These are phyloP conservation scores for Microthlaspi erraticum DNA, from an alignment of 345 rosid species.

Conservation along the genomic window DNA sequence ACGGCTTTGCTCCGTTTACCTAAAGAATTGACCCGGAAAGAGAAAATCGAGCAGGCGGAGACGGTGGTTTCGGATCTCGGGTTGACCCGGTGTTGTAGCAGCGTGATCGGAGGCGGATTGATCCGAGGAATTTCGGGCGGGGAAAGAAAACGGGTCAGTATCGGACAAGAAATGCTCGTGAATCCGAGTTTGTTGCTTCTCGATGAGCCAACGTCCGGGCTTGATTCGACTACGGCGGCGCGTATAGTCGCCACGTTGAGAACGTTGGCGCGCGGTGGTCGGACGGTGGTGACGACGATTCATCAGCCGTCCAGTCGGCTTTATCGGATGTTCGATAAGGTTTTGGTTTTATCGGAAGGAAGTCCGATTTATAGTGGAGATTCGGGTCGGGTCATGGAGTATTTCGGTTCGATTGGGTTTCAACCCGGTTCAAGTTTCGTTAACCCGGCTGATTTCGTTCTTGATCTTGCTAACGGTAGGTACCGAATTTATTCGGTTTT, in stretches of 20 bases:
- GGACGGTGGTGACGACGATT: constrained; percentile 81
- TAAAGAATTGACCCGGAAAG: constrained; percentile 56
- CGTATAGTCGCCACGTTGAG: constrained; percentile 65
- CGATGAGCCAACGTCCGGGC: constrained; percentile 94
- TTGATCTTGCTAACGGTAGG: constrained; percentile 93
- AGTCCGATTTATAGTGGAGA: constrained; percentile 70
- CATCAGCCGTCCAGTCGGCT: constrained; percentile 92
- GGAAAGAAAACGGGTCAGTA: constrained; percentile 87
- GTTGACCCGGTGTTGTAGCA: constrained; percentile 61
- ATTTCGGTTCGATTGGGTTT: constrained; percentile 69
- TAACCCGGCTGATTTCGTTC: constrained; percentile 91
- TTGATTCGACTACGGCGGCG: constrained; percentile 88
- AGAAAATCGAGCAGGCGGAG: constrained; percentile 76
- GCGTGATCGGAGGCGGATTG: constrained; percentile 74
- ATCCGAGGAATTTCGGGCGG: constrained; percentile 89
- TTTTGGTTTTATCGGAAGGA: constrained; percentile 80
- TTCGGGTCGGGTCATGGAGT: constrained; percentile 71
- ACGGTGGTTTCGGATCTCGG: constrained; percentile 74
- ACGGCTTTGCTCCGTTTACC: constrained; percentile 82
- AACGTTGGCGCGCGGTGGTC: constrained; percentile 70
- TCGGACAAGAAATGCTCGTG: constrained; percentile 88
- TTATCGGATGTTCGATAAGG: constrained; percentile 84
- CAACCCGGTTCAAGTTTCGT: constrained; percentile 63
- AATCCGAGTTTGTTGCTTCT: constrained; percentile 86
- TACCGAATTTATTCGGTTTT: constrained; percentile 4